These are phyloP conservation scores for Aspergillus avenaceus DNA, from an alignment of 495 filamentous ascomycete species.

Conservation along the genomic window DNA sequence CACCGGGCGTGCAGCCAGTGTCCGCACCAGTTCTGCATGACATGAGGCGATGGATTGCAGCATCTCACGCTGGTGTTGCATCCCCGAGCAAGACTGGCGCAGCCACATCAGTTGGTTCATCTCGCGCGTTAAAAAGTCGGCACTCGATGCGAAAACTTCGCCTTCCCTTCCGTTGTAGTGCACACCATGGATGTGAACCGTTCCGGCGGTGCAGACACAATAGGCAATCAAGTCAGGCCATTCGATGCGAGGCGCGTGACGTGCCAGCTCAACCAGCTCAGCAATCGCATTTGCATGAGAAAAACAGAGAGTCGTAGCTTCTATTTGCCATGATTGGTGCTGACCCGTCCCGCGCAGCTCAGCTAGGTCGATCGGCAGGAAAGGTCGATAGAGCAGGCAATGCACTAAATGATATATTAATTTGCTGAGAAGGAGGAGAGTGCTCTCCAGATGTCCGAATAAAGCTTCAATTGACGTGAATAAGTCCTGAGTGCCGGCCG, in stretches of 20 bases:
- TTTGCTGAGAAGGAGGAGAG: slow-evolving; percentile 73
- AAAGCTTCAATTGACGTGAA: slow-evolving; percentile 70
- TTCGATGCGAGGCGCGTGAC: slow-evolving; percentile 60
- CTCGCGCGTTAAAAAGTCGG: slow-evolving; percentile 69
- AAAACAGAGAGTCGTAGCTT: slow-evolving; percentile 82
- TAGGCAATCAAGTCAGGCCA: slow-evolving; percentile 82
- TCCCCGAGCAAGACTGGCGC: slow-evolving; percentile 67
- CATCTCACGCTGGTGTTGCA: slow-evolving; percentile 74
- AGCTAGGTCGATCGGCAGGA: slow-evolving; percentile 75
- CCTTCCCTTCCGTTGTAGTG: slow-evolving; percentile 67
- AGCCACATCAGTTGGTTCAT: slow-evolving; percentile 75
- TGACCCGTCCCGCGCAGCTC: slow-evolving; percentile 75
- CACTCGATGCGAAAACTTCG: slow-evolving; percentile 60
- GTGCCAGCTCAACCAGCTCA: slow-evolving; percentile 74
- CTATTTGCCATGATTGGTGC: slow-evolving; percentile 88
- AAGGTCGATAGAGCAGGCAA: slow-evolving; percentile 79
- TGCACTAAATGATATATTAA: slow-evolving; percentile 81
- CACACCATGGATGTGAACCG: slow-evolving; percentile 79
- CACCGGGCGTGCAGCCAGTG: slow-evolving; percentile 58
- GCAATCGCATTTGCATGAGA: slow-evolving; percentile 82
- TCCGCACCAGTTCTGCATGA: slow-evolving; percentile 70
- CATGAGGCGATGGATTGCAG: slow-evolving; percentile 68
- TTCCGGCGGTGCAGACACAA: slow-evolving; percentile 77
- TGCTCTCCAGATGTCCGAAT: slow-evolving; percentile 74
- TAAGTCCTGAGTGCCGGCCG: slow-evolving; percentile 72